A percentile compares a stretch with the other conserved stretches of the same genome.
Conservation (phyloP, 176 grass and related monocot genomes). For the Themeda triandra region DNA sequence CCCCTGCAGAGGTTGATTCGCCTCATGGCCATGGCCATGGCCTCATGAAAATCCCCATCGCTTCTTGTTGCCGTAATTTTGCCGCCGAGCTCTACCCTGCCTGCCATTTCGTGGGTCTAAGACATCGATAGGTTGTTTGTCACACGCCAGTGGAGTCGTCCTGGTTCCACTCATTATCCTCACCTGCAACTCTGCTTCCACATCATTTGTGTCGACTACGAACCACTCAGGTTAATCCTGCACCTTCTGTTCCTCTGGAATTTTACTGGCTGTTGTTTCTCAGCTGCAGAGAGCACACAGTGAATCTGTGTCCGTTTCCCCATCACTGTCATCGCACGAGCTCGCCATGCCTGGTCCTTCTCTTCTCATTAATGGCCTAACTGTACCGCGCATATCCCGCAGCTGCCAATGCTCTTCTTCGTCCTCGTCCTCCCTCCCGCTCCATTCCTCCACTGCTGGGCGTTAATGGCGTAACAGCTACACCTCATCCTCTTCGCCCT, state of each 20-base stretch:
- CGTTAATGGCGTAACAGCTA: conserved; percentile 38
- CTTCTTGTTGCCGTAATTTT: conserved; percentile 31
- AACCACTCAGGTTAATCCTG: background rate
- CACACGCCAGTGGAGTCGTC: conserved; percentile 21
- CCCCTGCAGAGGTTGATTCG: conserved; percentile 10
- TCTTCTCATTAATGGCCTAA: conserved; percentile 30
- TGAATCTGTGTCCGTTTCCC: conserved; percentile 34
- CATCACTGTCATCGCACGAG: conserved; percentile 47
- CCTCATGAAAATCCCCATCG: conserved; percentile 9
- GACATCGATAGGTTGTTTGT: background rate
- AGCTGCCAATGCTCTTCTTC: conserved; percentile 19
- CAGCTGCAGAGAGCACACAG: conserved; percentile 10
- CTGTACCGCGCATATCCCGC: conserved; percentile 17
- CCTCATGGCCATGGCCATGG: background rate
- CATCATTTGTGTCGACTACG: background rate
- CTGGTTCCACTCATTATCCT: background rate
- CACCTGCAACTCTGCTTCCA: conserved; percentile 2
- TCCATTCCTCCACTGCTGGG: conserved; percentile 9
- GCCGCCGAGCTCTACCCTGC: background rate
- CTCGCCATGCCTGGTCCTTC: conserved; percentile 16
- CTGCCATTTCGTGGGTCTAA: background rate
- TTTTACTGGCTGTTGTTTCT: background rate
- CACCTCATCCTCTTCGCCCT: conserved; percentile 40
- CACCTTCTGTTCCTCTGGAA: background rate
- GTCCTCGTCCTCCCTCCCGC: background rate